Evolutionary conservation across 2,329 filamentous ascomycete species (phyloP).

Genomic region (Claviceps purpurea): DNA sequence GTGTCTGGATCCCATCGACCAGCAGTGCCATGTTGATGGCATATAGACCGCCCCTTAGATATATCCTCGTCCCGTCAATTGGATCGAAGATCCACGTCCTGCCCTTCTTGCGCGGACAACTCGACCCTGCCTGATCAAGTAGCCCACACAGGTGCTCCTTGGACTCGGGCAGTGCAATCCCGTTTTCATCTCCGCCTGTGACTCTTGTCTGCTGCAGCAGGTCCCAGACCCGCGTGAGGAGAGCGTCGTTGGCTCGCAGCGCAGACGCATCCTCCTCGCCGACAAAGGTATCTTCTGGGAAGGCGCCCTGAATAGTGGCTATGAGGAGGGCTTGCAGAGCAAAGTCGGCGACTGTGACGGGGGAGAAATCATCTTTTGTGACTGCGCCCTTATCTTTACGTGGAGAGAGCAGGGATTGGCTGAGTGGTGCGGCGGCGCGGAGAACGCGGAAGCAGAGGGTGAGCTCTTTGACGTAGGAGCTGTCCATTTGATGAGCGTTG

Average conservation of each 20-base stretch:
- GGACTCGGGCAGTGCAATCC: slow-evolving; percentile 21
- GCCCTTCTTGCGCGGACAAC: slow-evolving; percentile 22
- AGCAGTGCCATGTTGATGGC: slow-evolving; percentile 44
- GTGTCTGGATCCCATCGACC: slow-evolving; percentile 33
- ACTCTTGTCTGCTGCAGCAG: slow-evolving; percentile 22
- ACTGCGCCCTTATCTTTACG: slow-evolving; percentile 34
- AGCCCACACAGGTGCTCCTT: slow-evolving; percentile 35
- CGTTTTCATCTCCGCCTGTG: slow-evolving; percentile 8
- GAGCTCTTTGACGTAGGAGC: slow-evolving; percentile 28
- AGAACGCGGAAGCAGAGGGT: slow-evolving; percentile 28
- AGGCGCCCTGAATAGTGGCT: slow-evolving; percentile 33
- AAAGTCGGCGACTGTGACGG: slow-evolving; percentile 47
- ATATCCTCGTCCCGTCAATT: slow-evolving; percentile 47
- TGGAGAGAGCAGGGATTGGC: slow-evolving; percentile 32
- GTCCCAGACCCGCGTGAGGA: slow-evolving; percentile 34
- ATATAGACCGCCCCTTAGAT: slow-evolving; percentile 39
- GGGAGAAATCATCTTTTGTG: slow-evolving; percentile 41
- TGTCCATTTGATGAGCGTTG: slow-evolving; percentile 23
- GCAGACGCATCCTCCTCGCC: slow-evolving; percentile 41
- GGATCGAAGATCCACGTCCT: slow-evolving; percentile 47
- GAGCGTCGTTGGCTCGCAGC: slow-evolving; percentile 26
- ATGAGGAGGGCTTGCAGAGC: slow-evolving; percentile 44
- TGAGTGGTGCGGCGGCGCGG: slow-evolving; percentile 33
- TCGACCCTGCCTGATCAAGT: slow-evolving; percentile 37
- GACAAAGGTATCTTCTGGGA: slow-evolving; percentile 38